Evolutionary conservation across 2,329 filamentous ascomycete genomes (phyloP).

Genomic region (Byssoonygena ceratinophila): DNA sequence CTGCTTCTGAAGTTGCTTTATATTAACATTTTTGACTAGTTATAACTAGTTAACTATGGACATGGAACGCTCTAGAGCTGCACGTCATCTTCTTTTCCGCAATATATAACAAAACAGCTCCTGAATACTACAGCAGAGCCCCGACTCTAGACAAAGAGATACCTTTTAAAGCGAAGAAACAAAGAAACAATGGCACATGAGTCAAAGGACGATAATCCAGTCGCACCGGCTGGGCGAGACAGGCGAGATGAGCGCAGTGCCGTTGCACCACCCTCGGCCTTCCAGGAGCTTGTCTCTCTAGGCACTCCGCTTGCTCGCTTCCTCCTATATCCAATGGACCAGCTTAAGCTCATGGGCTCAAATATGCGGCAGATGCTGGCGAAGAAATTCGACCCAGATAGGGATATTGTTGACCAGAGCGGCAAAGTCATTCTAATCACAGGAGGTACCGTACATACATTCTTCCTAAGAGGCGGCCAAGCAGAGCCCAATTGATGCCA

Average conservation of each 20-base stretch:
- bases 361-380: constrained; percentile 10
- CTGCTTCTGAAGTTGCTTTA: too few species aligned
- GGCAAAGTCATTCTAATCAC: constrained; percentile 45
- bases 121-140: too few species aligned
- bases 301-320: not conserved
- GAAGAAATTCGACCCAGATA: constrained; percentile 32
- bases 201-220: not conserved
- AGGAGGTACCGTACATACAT: constrained; percentile 39
- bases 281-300: not conserved
- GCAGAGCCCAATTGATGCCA: too few species aligned
- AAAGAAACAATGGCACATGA: not conserved
- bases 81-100: too few species aligned
- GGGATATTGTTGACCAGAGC: constrained; percentile 37
- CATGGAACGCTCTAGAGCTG: too few species aligned
- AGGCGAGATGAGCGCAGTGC: not conserved
- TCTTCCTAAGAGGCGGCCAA: too few species aligned
- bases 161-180: too few species aligned
- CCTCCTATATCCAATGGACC: constrained; percentile 10
- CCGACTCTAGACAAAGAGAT: too few species aligned
- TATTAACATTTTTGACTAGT: too few species aligned
- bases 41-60: too few species aligned
- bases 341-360: constrained; percentile 6
- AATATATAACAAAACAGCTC: too few species aligned
- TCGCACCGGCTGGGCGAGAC: not conserved
- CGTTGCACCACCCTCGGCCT: not conserved